phyloP scores from a whole-genome alignment of 2,329 filamentous ascomycete genomes.

The Dothiorella sarmentorum region DNA sequence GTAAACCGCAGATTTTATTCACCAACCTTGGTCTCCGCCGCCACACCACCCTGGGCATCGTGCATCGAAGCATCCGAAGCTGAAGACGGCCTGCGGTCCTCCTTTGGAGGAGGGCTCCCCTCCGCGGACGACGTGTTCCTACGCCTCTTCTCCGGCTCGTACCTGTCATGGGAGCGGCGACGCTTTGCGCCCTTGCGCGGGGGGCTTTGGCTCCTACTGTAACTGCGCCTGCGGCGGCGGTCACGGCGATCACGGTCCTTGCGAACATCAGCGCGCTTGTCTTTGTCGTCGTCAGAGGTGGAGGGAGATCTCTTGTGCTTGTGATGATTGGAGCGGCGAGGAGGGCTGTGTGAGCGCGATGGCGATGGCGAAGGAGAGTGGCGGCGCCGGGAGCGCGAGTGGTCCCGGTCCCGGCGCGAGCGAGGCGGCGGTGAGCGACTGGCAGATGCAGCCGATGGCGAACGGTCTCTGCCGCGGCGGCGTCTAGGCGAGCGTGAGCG shows the following conservation, averaged over 20 bases:
- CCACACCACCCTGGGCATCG: not conserved
- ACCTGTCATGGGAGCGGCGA: slow-evolving; percentile 19
- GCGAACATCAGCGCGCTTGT: slow-evolving; percentile 49
- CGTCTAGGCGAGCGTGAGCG: slow-evolving; percentile 56
- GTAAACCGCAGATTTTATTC: not conserved
- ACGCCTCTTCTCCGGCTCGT: slow-evolving; percentile 20
- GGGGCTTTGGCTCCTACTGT: slow-evolving; percentile 40
- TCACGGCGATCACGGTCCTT: slow-evolving; percentile 40
- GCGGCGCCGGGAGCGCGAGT: slow-evolving; percentile 36
- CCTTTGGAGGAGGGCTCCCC: not conserved
- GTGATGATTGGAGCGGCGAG: slow-evolving; percentile 35
- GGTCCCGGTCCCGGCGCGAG: slow-evolving; percentile 20
- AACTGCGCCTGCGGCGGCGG: slow-evolving; percentile 41
- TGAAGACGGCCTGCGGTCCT: not conserved
- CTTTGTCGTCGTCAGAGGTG: slow-evolving; percentile 42
- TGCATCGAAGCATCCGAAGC: slow-evolving; percentile 5
- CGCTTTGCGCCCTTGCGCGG: slow-evolving; percentile 18
- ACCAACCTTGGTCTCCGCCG: slow-evolving; percentile 15
- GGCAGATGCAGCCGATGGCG: slow-evolving; percentile 24
- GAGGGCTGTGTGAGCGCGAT: slow-evolving; percentile 40
- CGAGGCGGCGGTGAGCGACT: slow-evolving; percentile 31
- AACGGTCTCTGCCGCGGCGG: slow-evolving; percentile 40
- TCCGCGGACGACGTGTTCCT: slow-evolving; percentile 20
- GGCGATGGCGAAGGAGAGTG: slow-evolving; percentile 38
- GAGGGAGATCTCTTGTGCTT: slow-evolving; percentile 45